Conservation (phyloP, 495 filamentous ascomycete species). For the Penicillium lagena region DNA sequence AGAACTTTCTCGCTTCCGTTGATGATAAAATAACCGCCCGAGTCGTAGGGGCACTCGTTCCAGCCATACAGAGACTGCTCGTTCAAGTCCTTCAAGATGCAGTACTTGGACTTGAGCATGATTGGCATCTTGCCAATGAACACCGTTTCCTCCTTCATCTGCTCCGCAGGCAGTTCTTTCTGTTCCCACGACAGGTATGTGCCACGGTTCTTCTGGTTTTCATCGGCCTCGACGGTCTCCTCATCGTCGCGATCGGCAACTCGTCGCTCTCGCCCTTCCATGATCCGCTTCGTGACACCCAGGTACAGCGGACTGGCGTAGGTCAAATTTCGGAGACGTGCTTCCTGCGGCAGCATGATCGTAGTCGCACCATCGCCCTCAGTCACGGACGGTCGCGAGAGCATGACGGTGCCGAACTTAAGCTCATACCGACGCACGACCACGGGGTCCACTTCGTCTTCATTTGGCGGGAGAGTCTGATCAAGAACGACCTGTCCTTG, state of each 20-base stretch:
- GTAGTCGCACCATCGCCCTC: conserved; percentile 85
- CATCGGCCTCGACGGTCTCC: conserved; percentile 36
- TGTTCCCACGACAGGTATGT: conserved; percentile 46
- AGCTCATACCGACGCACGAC: conserved; percentile 86
- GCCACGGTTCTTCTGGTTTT: conserved; percentile 36
- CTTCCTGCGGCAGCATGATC: conserved; percentile 82
- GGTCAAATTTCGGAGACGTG: conserved; percentile 87
- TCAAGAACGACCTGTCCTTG: conserved; percentile 84
- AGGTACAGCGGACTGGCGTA: conserved; percentile 89
- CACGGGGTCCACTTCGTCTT: conserved; percentile 64
- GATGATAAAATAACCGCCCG: conserved; percentile 97
- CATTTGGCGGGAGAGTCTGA: conserved; percentile 66
- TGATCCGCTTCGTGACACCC: conserved; percentile 71
- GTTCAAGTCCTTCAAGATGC: conserved; percentile 71
- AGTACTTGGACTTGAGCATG: conserved; percentile 95
- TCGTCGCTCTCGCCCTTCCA: conserved; percentile 71
- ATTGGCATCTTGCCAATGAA: conserved; percentile 94
- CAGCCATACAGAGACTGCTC: conserved; percentile 77
- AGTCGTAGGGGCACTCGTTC: conserved; percentile 96
- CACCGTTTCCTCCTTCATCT: conserved; percentile 58
- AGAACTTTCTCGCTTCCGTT: conserved; percentile 99
- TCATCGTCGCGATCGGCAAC: conserved; percentile 47
- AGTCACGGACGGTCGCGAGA: conserved; percentile 79
- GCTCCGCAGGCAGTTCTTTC: conserved; percentile 51
- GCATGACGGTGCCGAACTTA: conserved; percentile 77